Conservation (phyloP, 768 basidiomycete genomes). For the Chalciporus chontae region DNA sequence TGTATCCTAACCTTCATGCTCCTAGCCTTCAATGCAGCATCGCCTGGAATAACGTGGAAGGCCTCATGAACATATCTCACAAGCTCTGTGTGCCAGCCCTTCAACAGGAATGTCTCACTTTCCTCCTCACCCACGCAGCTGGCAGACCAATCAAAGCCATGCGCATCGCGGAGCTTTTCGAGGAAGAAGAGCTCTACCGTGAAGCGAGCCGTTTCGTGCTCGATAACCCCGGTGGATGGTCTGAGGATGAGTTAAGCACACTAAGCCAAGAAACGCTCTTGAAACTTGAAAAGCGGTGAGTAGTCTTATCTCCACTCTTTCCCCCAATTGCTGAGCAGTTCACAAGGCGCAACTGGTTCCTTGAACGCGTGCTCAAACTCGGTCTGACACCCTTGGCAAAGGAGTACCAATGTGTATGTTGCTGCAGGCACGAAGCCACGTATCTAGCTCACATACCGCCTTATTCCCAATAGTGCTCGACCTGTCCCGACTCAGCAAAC, state of each 20-base stretch:
- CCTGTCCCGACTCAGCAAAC: conserved; percentile 74
- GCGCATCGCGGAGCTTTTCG: conserved; percentile 86
- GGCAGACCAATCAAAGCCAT: conserved; percentile 91
- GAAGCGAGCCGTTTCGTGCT: conserved; percentile 91
- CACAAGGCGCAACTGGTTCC: conserved; percentile 85
- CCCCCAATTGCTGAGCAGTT: neutral
- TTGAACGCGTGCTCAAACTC: conserved; percentile 90
- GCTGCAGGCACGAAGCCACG: no score
- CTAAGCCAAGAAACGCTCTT: conserved; percentile 79
- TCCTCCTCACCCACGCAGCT: conserved; percentile 89
- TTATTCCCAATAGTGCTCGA: conserved; percentile 52
- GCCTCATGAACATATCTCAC: conserved; percentile 85
- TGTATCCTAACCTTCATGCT: neutral
- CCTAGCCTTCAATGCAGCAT: conserved; percentile 83
- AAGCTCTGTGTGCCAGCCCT: conserved; percentile 83
- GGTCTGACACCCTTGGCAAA: conserved; percentile 85
- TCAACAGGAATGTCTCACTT: conserved; percentile 78
- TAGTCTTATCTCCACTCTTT: neutral
- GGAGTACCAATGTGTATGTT: conserved; percentile 87
- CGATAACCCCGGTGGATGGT: conserved; percentile 87
- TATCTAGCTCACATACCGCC: neutral
- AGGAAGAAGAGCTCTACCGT: conserved; percentile 85
- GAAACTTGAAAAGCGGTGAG: conserved; percentile 83
- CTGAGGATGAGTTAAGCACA: conserved; percentile 75
- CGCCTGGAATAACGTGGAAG: conserved; percentile 93